Evolutionary conservation across 768 basidiomycete species (phyloP), one percentile per base, ranked within the genome.

Genomic region (Lentinus brumalis): DNA sequence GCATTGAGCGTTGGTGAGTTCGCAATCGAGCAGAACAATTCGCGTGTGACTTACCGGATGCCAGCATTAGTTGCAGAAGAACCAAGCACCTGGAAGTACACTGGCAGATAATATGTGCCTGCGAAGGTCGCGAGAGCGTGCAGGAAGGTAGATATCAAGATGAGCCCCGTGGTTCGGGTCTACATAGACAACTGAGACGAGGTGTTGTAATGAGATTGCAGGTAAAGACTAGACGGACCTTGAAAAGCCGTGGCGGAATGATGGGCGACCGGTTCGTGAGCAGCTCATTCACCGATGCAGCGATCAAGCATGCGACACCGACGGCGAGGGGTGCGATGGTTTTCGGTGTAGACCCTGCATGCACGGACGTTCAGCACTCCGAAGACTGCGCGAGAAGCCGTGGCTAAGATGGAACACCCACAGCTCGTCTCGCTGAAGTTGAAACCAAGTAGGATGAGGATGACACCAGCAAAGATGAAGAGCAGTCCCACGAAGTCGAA

Each of bases 51-150:
- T 71, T 70, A 87, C 88, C 83, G 77, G 21, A 92, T 79, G 53
- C 88, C 89, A 31, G 89, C 81, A 49, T 74, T 78, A 0, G 89
- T 91, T 5, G 91, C 89, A 8, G 88, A 88, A 0, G 89, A 79
- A 0, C 91, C 91, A 14, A 92, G 80, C 2, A 88, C 83, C 76
- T 94, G 91, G 73, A 81, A 94, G 70, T 88, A 94, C 2, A 92
- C 69, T 1, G 91, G 91, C 7, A 93, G 78, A 66, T 92, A 92
- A 68, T 76, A 88, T 46, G 84, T 82, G 79, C 83, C 83, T 11
- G 74, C 72, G 66, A 91, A 88, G 74, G 89, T 89, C 2, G 78
- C 78, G 26, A 86, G 18, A 0, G 82, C 88, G 62, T 93, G 91
- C 11, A 90, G 66, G 69, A 92, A 85, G 6, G 77, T 75, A 2